Percentiles rank a stretch among this genome's conserved stretches.
Conservation (phyloP, 148 eudicot species). For the Nepenthes gracilis region DNA sequence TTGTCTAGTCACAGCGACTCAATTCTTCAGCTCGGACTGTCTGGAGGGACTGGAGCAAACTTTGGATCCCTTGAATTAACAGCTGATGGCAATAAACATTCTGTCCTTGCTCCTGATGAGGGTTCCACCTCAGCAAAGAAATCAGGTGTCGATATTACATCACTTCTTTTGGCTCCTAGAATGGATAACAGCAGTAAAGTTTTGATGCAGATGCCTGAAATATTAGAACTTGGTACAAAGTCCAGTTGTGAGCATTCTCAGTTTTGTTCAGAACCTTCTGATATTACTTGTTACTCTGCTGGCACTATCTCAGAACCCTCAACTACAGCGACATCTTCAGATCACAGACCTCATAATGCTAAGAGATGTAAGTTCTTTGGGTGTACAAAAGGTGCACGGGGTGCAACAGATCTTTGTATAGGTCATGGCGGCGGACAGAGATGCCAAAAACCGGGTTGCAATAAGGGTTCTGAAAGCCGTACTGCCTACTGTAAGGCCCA, state of each 20-base stretch:
- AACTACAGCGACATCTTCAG: slow-evolving; percentile 14
- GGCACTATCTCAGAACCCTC: slow-evolving; percentile 25
- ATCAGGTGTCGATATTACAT: slow-evolving; percentile 53
- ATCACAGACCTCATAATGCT: slow-evolving; percentile 16
- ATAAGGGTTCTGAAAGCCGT: slow-evolving; percentile 51
- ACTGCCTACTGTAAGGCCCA: slow-evolving; percentile 59
- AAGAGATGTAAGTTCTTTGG: slow-evolving; percentile 36
- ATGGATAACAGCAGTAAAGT: slow-evolving; percentile 11
- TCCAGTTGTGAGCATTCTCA: slow-evolving; percentile 16
- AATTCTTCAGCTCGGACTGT: slow-evolving; percentile 59
- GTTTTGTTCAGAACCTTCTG: slow-evolving; percentile 37
- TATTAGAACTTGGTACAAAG: slow-evolving; percentile 7
- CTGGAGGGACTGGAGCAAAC: slow-evolving; percentile 29
- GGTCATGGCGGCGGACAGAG: slow-evolving; percentile 66
- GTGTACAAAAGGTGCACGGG: slow-evolving; percentile 54
- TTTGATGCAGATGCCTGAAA: slow-evolving; percentile 11
- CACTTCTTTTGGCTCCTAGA: slow-evolving; percentile 39
- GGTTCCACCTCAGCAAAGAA: slow-evolving; percentile 53
- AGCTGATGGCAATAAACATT: slow-evolving; percentile 10
- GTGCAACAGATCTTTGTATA: slow-evolving; percentile 50
- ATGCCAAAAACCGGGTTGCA: slow-evolving; percentile 55
- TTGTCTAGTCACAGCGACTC: slow-evolving; percentile 37
- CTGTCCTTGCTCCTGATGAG: slow-evolving; percentile 28
- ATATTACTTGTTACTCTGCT: slow-evolving; percentile 24
- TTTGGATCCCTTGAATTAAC: slow-evolving; percentile 33